Percentiles rank a stretch among this genome's conserved stretches.
These are phyloP conservation scores for Actinidia arguta DNA, from an alignment of 179 eudicot genomes.

Conservation along the genomic window DNA sequence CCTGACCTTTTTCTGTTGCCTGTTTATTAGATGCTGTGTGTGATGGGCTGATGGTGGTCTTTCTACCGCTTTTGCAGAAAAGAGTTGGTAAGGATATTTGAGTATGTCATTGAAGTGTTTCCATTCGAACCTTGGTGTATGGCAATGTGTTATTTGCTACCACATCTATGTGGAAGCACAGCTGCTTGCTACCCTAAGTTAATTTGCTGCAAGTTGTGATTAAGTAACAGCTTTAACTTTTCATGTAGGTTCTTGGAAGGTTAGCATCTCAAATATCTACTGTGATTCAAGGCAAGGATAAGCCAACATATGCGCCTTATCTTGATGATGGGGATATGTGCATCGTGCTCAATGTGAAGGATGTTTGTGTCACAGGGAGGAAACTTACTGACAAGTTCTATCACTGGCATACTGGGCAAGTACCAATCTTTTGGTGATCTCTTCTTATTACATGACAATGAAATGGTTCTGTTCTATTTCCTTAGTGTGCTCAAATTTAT, in stretches of 20 bases:
- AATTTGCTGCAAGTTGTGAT: not conserved
- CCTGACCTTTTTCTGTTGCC: not conserved
- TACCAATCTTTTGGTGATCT: not conserved
- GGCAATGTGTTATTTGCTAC: not conserved
- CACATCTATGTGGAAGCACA: not conserved
- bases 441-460: not conserved
- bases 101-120: not conserved
- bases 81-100: not conserved
- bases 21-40: not conserved
- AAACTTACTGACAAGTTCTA: slow-evolving; percentile 90
- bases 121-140: not conserved
- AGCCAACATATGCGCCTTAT: slow-evolving; percentile 89
- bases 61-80: not conserved
- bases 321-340: slow-evolving; percentile 99
- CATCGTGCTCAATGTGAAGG: slow-evolving; percentile 91
- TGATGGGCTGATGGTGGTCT: not conserved
- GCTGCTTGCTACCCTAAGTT: not conserved
- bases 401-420: slow-evolving; percentile 74
- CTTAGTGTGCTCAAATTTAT: not conserved
- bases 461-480: not conserved
- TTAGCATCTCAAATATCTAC: slow-evolving; percentile 89
- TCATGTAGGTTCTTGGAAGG: slow-evolving; percentile 89
- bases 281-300: slow-evolving; percentile 96
- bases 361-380: slow-evolving; percentile 88
- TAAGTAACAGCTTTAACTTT: slow-evolving; percentile 1